Conservation (phyloP, 2,329 filamentous ascomycete species). For the Exophiala sp. region DNA sequence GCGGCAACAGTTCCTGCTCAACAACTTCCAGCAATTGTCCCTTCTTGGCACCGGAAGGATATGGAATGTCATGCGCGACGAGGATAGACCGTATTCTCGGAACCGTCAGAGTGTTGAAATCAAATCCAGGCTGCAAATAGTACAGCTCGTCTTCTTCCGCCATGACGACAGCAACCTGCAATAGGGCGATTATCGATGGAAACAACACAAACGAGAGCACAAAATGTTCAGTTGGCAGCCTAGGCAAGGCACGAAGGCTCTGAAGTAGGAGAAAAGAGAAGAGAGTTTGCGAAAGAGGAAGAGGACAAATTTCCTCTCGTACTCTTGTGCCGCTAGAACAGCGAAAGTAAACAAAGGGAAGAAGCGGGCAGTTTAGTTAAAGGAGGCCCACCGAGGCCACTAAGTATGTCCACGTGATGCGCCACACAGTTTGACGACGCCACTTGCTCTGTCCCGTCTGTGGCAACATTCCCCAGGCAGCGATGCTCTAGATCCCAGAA, state of each 20-base stretch:
- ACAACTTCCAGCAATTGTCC: slow-evolving; percentile 81
- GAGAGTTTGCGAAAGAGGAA: background rate
- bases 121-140: slow-evolving; percentile 84
- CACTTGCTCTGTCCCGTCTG: background rate
- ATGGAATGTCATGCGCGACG: slow-evolving; percentile 80
- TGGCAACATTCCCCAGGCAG: background rate
- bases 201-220: background rate
- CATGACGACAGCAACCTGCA: slow-evolving; percentile 17
- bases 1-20: slow-evolving; percentile 71
- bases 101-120: slow-evolving; percentile 77
- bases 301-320: background rate
- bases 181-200: background rate
- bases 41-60: slow-evolving; percentile 90
- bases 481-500: background rate
- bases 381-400: slow-evolving; percentile 6
- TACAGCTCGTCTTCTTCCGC: slow-evolving; percentile 62
- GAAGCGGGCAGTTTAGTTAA: background rate
- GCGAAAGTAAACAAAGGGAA: slow-evolving; percentile 2
- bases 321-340: background rate
- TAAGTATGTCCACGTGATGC: too few relatives aligned
- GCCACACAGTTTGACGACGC: too few relatives aligned
- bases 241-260: too few relatives aligned
- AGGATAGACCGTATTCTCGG: slow-evolving; percentile 87
- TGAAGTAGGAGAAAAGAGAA: background rate
- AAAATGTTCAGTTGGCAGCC: background rate